Conservation (phyloP, 192 early-diverging fungal genomes). For the Coemansia sp. region DNA sequence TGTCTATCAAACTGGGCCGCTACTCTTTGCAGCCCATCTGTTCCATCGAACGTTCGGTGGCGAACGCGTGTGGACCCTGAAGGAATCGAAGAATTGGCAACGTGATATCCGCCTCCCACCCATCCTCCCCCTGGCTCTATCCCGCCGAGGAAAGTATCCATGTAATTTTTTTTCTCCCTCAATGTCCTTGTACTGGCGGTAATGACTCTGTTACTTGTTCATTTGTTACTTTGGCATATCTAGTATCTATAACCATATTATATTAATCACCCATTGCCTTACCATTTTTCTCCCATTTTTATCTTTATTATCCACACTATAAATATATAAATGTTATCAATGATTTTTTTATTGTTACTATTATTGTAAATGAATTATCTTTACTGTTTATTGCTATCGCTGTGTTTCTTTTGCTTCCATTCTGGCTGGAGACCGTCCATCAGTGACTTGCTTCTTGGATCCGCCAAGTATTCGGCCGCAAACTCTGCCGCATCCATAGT, state of each 20-base stretch:
- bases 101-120: too few relatives aligned
- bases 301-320: background rate
- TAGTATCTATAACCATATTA: background rate
- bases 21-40: conserved; percentile 29
- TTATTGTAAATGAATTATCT: background rate
- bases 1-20: conserved; percentile 42
- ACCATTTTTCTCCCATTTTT: background rate
- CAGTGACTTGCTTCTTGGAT: too few relatives aligned
- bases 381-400: too few relatives aligned
- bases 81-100: conserved; percentile 46
- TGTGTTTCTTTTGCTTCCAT: too few relatives aligned
- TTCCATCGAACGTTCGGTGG: conserved; percentile 41
- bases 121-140: too few relatives aligned
- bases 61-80: conserved; percentile 43
- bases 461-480: too few relatives aligned
- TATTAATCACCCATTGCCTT: conserved; percentile 1
- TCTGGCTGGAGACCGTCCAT: too few relatives aligned
- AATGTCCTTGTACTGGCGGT: too few relatives aligned
- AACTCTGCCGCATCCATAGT: too few relatives aligned
- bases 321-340: background rate
- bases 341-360: background rate
- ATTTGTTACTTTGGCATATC: background rate
- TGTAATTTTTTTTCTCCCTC: too few relatives aligned
- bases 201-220: too few relatives aligned
- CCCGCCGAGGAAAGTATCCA: too few relatives aligned